Percentiles rank a stretch among this genome's conserved stretches.
Conservation (phyloP, 768 basidiomycete species). For the Suillus bovinus region DNA sequence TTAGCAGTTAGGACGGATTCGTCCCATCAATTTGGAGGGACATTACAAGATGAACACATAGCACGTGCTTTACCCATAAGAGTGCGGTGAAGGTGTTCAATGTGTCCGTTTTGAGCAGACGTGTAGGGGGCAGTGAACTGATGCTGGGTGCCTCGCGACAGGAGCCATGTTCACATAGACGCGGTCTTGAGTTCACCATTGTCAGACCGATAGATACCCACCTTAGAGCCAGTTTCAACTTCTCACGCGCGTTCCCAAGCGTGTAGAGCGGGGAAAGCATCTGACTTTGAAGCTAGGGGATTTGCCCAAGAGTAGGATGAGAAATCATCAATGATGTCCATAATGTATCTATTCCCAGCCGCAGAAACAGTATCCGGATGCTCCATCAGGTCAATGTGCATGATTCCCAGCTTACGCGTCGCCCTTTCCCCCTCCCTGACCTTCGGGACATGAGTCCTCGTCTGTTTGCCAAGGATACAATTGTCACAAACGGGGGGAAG, state of each 20-base stretch:
- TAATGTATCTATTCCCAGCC: neutral
- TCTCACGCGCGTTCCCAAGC: constrained; percentile 32
- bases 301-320: constrained; percentile 38
- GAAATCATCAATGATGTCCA: constrained; percentile 16
- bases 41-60: too few species aligned
- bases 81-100: too few species aligned
- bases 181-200: too few species aligned
- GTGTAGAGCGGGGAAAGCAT: constrained; percentile 23
- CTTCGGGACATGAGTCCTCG: constrained; percentile 1
- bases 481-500: neutral
- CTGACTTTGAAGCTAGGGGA: constrained; percentile 25
- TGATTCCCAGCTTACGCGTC: neutral
- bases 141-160: too few species aligned
- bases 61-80: too few species aligned
- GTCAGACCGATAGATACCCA: constrained; percentile 21
- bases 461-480: constrained; percentile 12
- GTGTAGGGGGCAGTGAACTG: too few species aligned
- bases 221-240: constrained; percentile 16
- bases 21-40: too few species aligned
- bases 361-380: neutral
- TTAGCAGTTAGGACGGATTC: too few species aligned
- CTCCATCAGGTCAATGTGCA: constrained; percentile 7
- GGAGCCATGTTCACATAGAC: too few species aligned
- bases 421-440: constrained; percentile 1
- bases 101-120: too few species aligned